Evolutionary conservation across 2,329 filamentous ascomycete species (phyloP).

Genomic region (Colletotrichum falcatum): DNA sequence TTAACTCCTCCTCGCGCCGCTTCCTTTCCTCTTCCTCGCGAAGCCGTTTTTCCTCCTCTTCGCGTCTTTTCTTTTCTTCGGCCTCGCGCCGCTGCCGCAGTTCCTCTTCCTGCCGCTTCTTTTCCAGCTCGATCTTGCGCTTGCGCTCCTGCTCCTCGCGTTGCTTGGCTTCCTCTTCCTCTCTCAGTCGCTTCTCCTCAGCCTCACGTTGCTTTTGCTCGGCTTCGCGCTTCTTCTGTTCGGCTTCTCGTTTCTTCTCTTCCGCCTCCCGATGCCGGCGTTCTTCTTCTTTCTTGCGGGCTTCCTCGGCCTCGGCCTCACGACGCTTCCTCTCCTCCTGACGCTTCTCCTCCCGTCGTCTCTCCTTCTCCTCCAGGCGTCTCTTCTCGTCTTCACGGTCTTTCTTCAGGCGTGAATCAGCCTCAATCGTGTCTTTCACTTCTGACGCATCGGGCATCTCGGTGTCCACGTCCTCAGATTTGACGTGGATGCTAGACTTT

Average conservation of each 20-base stretch:
- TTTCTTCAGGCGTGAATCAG: slow-evolving; percentile 49
- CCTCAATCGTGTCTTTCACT: slow-evolving; percentile 46
- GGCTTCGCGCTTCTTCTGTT: slow-evolving; percentile 43
- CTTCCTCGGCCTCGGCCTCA: slow-evolving; percentile 50
- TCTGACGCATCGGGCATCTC: slow-evolving; percentile 65
- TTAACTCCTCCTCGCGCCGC: slow-evolving; percentile 52
- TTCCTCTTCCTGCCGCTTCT: slow-evolving; percentile 44
- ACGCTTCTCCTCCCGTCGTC: slow-evolving; percentile 40
- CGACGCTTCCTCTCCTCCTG: slow-evolving; percentile 45
- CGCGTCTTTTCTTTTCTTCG: slow-evolving; percentile 47
- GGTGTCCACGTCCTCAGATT: slow-evolving; percentile 67
- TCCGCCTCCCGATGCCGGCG: slow-evolving; percentile 39
- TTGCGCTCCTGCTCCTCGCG: slow-evolving; percentile 52
- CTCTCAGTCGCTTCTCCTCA: slow-evolving; percentile 51
- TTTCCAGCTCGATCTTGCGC: slow-evolving; percentile 43
- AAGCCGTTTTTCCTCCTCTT: slow-evolving; percentile 47
- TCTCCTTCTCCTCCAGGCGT: slow-evolving; percentile 47
- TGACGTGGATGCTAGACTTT: slow-evolving; percentile 65
- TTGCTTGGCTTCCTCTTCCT: slow-evolving; percentile 46
- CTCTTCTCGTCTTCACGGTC: slow-evolving; percentile 53
- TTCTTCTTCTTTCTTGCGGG: slow-evolving; percentile 48
- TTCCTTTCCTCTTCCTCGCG: slow-evolving; percentile 54
- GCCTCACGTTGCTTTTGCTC: slow-evolving; percentile 53
- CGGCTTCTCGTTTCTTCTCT: slow-evolving; percentile 39
- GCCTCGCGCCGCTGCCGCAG: slow-evolving; percentile 43